Conservation (phyloP, 2,329 filamentous ascomycete species). For the Stagonosporopsis rhizophila region DNA sequence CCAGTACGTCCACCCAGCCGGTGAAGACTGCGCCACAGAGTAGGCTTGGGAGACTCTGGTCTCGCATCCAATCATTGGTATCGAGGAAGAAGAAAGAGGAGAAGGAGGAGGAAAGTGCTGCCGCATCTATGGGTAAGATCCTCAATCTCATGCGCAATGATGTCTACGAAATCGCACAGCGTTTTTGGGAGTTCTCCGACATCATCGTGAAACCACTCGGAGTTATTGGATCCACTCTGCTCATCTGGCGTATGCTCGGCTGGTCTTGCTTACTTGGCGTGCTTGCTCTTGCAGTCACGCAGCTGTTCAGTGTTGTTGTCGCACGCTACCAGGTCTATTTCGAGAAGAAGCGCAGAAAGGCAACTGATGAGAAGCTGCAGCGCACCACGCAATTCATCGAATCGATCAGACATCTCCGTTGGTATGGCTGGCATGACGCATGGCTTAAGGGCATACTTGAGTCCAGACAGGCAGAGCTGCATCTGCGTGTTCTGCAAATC, state of each 20-base stretch:
- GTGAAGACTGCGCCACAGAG: conserved; percentile 9
- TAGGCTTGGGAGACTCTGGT: conserved; percentile 18
- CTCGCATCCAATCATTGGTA: conserved; percentile 24
- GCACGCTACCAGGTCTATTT: conserved; percentile 71
- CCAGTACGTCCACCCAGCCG: conserved; percentile 4
- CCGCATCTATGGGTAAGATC: conserved; percentile 88
- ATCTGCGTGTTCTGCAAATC: conserved; percentile 68
- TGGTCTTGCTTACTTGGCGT: conserved; percentile 80
- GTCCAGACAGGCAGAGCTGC: conserved; percentile 71
- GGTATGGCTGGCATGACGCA: conserved; percentile 81
- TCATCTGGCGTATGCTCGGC: conserved; percentile 81
- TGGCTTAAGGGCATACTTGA: conserved; percentile 76
- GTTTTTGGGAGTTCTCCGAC: conserved; percentile 87
- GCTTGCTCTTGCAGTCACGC: conserved; percentile 71
- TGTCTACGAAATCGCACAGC: conserved; percentile 80
- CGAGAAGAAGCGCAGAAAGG: conserved; percentile 73
- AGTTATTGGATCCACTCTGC: conserved; percentile 73
- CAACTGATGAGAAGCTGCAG: conserved; percentile 80
- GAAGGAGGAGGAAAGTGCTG: conserved; percentile 56
- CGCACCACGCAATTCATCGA: conserved; percentile 87
- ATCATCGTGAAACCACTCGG: conserved; percentile 79
- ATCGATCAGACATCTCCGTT: conserved; percentile 78
- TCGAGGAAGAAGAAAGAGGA: conserved; percentile 38
- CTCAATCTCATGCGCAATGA: conserved; percentile 85
- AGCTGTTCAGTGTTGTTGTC: conserved; percentile 72